Conservation (phyloP, 352 stramenopile genomes). For the Globisporangium takayamanum region DNA sequence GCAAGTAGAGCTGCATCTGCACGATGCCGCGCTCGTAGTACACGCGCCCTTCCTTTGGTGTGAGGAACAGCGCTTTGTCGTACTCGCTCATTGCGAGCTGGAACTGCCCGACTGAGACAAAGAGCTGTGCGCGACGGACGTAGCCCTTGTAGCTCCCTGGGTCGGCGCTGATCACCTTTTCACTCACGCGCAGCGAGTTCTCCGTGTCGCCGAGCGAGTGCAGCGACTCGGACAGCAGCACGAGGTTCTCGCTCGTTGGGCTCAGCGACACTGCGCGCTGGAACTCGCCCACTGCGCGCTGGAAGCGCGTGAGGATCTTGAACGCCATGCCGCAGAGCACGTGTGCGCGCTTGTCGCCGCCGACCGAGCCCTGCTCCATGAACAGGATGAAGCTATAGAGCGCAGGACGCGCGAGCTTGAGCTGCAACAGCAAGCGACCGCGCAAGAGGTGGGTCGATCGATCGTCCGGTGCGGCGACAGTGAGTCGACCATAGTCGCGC, state of each 20-base stretch:
- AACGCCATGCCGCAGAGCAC: conserved; percentile 58
- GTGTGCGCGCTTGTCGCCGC: conserved; percentile 35
- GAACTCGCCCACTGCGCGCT: conserved; percentile 57
- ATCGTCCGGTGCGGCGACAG: conserved; percentile 48
- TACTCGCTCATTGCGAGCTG: conserved; percentile 51
- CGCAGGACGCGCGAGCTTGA: conserved; percentile 45
- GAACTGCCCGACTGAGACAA: conserved; percentile 44
- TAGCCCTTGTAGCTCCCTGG: conserved; percentile 59
- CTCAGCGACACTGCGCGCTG: conserved; percentile 49
- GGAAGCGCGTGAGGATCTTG: conserved; percentile 63
- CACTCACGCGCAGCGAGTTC: conserved; percentile 66
- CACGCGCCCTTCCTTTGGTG: conserved; percentile 50
- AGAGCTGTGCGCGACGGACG: conserved; percentile 54
- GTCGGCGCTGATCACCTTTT: conserved; percentile 59
- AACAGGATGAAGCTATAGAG: conserved; percentile 76
- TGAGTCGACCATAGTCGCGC: conserved; percentile 58
- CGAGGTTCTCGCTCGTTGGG: conserved; percentile 67
- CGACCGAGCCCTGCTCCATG: conserved; percentile 32
- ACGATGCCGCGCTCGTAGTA: conserved; percentile 73
- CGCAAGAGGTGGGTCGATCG: conserved; percentile 57
- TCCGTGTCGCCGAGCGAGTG: conserved; percentile 77
- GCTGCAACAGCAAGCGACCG: conserved; percentile 47
- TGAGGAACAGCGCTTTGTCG: conserved; percentile 47
- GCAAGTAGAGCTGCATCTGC: conserved; percentile 63
- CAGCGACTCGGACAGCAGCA: conserved; percentile 68